Base-by-base conservation (phyloP, 805 yeast species). In the Barnettozyma californica region DNA sequence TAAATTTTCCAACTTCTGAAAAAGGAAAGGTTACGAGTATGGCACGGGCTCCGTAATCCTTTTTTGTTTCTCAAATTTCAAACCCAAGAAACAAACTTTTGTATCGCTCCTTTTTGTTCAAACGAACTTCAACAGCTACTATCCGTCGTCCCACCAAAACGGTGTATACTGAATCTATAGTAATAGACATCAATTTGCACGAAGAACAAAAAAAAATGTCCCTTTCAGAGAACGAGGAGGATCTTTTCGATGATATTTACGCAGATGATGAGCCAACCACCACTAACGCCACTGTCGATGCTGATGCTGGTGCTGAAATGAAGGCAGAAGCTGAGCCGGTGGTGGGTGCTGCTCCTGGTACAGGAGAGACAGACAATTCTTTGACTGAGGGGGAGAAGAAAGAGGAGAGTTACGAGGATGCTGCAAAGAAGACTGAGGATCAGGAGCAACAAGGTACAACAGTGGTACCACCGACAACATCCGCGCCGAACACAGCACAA, bases 221-320 rank as follows among this genome's bases (percentile, higher is more conserved):
- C 51, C 68, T 71, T 49, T 78, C 84, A 52, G 96, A 89, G 69
- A 97, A 90, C 71, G 97, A 91, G 69, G 97, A 90, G 67, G 92
- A 88, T 61, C 83, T 87, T 66, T 91, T 91, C 68, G 95, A 90
- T 69, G 97, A 91, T 66, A 87, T 91, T 69, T 91, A 91, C 52
- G 71, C 66, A 25, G 69, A 61, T 21, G 69, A 63, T 21, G 43
- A 40, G 21, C 43, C 41, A n/a, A 9, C 16, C 23, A 35, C 38
- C 20, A 35, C 20, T 18, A 35, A 5, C 18, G 27, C 27, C 41
- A 23, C 18, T 27, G 72, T 66, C 46, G 56, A 49, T 42, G 45
- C 45, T 33, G 48, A 25, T 20, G 41, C 45, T 33, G 48, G 13
- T 20, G 41, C 5, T 42, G 56, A 56, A 40, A 53, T 58, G 37